Base-by-base conservation (phyloP, 768 basidiomycete genomes). In the Ramaria rubella region DNA sequence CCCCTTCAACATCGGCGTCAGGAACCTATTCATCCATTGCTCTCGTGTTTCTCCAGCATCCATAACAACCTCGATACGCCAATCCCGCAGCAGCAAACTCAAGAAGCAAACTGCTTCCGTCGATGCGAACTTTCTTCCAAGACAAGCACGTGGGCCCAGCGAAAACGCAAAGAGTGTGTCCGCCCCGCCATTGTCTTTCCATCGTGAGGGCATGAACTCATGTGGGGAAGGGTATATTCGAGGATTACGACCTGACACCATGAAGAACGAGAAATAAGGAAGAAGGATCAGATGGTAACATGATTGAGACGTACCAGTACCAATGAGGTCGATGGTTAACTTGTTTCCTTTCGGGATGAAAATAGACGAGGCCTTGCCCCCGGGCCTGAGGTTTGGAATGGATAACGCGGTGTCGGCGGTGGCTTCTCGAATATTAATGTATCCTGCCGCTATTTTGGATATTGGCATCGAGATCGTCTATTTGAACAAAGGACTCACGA, bases 91-190 rank as follows among this genome's bases (percentile, higher is more conserved):
- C 6, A 83, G 62, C 61, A 72, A 66, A 1, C 78, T 72, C 19
- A 84, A 70, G 69, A 83, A 79, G 50, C 73, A 75, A 15, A 83
- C 73, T 1, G 73, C 71, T 62, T 84, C 81, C 0, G 71, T 73
- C 1, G 73, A 71, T 3, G 82, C 79, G 60, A 85, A 84, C 58
- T 75, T 79, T 26, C 79, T 70, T 4, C 82, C 82, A 12, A 82
- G 67, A 59, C 82, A 85, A 15, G 65, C 62, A 15, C 81, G 74
- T 29, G 80, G 79, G 46, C 78, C 78, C 75, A 58, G 44, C 21
- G 63, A 58, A 52, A 72, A 72, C 2, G 54, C n/a, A n/a, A n/a
- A 31, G 31, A 58, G 24, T 4, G 53, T 29, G n/a, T 63, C 64
- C 11, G 60, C 46, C 21, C 65, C 63, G 9, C 51, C 61, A 15